Conservation (phyloP, 2,329 filamentous ascomycete species). For the Chaetomium sp. region DNA sequence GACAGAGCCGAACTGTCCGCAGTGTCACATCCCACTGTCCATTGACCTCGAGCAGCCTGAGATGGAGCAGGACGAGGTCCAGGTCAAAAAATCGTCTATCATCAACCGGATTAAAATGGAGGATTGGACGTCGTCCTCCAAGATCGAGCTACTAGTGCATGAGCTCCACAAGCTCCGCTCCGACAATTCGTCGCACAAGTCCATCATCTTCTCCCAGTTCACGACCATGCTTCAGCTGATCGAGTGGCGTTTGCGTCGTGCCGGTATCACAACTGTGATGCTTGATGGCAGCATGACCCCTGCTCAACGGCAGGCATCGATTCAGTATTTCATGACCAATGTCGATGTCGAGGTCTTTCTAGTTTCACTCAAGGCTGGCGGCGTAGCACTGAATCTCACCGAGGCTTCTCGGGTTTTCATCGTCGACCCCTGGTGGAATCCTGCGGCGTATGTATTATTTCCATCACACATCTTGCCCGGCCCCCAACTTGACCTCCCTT, state of each 20-base stretch:
- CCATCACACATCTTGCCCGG: neutral
- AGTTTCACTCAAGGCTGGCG: constrained; percentile 91
- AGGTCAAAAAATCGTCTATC: constrained; percentile 91
- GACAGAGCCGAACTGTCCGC: constrained; percentile 73
- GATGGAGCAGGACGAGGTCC: constrained; percentile 81
- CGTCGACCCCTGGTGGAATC: constrained; percentile 99
- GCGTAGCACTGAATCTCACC: constrained; percentile 89
- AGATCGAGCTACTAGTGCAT: constrained; percentile 94
- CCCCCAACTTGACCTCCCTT: too few species aligned
- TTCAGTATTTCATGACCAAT: constrained; percentile 95
- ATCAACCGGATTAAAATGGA: constrained; percentile 99
- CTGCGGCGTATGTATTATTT: constrained; percentile 56
- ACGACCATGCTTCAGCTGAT: constrained; percentile 96
- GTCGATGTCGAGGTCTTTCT: constrained; percentile 92
- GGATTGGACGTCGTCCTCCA: constrained; percentile 96
- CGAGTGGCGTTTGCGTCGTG: constrained; percentile 90
- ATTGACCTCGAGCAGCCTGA: constrained; percentile 95
- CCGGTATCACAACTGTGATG: constrained; percentile 98
- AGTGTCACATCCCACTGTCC: constrained; percentile 80
- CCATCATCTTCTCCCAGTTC: constrained; percentile 96
- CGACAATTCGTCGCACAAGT: constrained; percentile 90
- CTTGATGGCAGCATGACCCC: constrained; percentile 97
- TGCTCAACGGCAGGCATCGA: constrained; percentile 83
- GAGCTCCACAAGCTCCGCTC: constrained; percentile 88
- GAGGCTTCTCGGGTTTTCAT: constrained; percentile 95